phyloP scores from a whole-genome alignment of 768 basidiomycete species.

The Panellus pusillus region DNA sequence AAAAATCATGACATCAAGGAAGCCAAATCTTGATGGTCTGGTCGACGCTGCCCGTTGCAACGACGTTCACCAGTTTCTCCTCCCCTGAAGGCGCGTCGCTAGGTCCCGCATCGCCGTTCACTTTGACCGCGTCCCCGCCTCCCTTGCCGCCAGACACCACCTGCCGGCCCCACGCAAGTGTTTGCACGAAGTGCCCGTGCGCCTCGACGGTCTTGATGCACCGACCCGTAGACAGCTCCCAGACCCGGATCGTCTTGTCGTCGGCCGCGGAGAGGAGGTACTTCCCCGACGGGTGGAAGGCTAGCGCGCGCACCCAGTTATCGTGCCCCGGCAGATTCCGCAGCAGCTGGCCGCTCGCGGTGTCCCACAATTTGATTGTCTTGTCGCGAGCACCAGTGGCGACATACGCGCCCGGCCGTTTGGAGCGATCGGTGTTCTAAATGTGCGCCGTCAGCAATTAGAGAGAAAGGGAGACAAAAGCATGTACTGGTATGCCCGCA shows the following conservation, averaged over 20 bases:
- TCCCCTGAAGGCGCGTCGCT: constrained; percentile 32
- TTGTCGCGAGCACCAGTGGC: constrained; percentile 90
- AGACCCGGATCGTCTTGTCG: constrained; percentile 88
- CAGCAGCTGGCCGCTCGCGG: constrained; percentile 76
- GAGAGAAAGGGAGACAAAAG: constrained; percentile 3
- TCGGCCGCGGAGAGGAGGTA: constrained; percentile 89
- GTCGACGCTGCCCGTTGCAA: constrained; percentile 69
- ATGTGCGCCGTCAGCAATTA: constrained; percentile 3
- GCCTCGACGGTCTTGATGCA: constrained; percentile 88
- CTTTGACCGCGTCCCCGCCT: constrained; percentile 36
- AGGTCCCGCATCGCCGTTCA: constrained; percentile 25
- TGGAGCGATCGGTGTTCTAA: constrained; percentile 53
- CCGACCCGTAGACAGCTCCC: constrained; percentile 85
- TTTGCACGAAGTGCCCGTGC: constrained; percentile 81
- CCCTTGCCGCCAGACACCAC: constrained; percentile 40
- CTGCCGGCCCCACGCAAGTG: constrained; percentile 78
- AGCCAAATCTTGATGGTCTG: constrained; percentile 67
- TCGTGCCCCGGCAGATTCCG: constrained; percentile 82
- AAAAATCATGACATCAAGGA: constrained; percentile 38
- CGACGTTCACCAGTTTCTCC: constrained; percentile 67
- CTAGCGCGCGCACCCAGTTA: constrained; percentile 86
- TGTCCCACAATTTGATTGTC: constrained; percentile 90
- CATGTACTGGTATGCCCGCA: constrained; percentile 65
- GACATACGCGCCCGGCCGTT: constrained; percentile 58
- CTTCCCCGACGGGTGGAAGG: constrained; percentile 90